A percentile compares a stretch with the other conserved stretches of the same genome.
Evolutionary conservation across 495 filamentous ascomycete species (phyloP).

Genomic region (Cercophora sp.): DNA sequence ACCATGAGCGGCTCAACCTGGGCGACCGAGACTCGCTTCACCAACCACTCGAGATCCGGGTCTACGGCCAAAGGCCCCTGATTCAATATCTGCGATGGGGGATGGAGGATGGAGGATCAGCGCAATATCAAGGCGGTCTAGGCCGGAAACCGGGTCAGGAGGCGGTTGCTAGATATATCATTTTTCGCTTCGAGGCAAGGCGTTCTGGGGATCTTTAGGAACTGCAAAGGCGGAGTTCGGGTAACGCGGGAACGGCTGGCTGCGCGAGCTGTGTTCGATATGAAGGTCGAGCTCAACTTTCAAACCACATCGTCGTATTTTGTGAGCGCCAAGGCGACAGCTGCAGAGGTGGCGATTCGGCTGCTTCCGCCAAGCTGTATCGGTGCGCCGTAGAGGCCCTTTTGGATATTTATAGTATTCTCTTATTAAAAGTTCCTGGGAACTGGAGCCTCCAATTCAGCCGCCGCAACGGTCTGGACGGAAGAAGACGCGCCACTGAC

Average conservation of each 20-base stretch:
- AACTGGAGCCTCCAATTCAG: conserved; percentile 12
- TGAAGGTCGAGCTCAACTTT: too few species aligned
- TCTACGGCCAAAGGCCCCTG: not conserved
- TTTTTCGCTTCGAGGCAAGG: too few species aligned
- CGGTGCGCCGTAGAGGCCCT: not conserved
- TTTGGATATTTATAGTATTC: conserved; percentile 17
- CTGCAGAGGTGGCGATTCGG: conserved; percentile 4
- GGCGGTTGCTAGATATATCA: too few species aligned
- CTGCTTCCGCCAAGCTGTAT: not conserved
- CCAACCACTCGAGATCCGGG: conserved; percentile 5
- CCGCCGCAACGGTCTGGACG: conserved; percentile 8
- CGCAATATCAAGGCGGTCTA: too few species aligned
- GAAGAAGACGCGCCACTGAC: conserved; percentile 14
- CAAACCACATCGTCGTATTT: too few species aligned
- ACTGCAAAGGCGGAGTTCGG: not conserved
- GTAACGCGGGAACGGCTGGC: not conserved
- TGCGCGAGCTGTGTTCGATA: too few species aligned
- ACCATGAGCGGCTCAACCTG: conserved; percentile 26
- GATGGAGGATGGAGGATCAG: too few species aligned
- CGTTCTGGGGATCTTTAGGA: too few species aligned
- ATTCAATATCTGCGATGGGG: too few species aligned
- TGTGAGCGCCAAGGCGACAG: too few species aligned
- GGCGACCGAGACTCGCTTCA: conserved; percentile 13
- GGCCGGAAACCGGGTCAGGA: not conserved
- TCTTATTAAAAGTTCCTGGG: conserved; percentile 14